Evolutionary conservation across 2,329 filamentous ascomycete genomes (phyloP), one percentile per base, ranked within the genome.

Genomic region (Epichloe typhina): DNA sequence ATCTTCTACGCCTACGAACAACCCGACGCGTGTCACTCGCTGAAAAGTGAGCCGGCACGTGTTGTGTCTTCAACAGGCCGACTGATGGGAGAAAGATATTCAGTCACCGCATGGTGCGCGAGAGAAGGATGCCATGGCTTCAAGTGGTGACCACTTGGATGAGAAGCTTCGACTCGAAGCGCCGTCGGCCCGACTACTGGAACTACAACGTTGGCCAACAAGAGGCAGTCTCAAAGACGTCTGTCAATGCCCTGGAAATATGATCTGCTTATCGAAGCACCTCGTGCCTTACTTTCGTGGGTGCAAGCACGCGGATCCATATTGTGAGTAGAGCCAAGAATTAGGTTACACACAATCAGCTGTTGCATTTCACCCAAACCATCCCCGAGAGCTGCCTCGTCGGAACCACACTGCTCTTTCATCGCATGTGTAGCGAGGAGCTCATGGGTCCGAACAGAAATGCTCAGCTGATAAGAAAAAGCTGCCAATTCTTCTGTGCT

Each of bases 131-230:
- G 73, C 83, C 80, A 88, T 88, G 84, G 50, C 36, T 44, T 47
- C 36, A 19, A 49, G 33, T 44, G 50, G 13, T 39, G 87, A 84
- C 77, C 64, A 72, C 76, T 71, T 66, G 83, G 78, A 44, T 52
- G 84, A 84, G 88, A 84, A 85, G 71, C 78, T 78, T 84, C 78
- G 69, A 71, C 54, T 72, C 66, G 82, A 80, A 77, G 79, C 83
- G 76, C 85, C 84, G 83, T 88, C 84, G 79, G 81, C 76, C 67
- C 69, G 68, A 68, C 73, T 75, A 72, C 83, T 83, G 84, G 84
- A 78, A 72, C 64, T 62, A 61, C 70, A 64, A 75, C 73, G 71
- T 66, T 74, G 76, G 74, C 71, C 74, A 66, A 59, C 47, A 65
- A 54, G 63, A 65, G 68, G 63, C 64, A 54, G 67, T 62, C 55